Percentiles rank a stretch among this genome's conserved stretches.
Evolutionary conservation across 257 asterid genomes (phyloP).

Genomic region (Datura wrightii): DNA sequence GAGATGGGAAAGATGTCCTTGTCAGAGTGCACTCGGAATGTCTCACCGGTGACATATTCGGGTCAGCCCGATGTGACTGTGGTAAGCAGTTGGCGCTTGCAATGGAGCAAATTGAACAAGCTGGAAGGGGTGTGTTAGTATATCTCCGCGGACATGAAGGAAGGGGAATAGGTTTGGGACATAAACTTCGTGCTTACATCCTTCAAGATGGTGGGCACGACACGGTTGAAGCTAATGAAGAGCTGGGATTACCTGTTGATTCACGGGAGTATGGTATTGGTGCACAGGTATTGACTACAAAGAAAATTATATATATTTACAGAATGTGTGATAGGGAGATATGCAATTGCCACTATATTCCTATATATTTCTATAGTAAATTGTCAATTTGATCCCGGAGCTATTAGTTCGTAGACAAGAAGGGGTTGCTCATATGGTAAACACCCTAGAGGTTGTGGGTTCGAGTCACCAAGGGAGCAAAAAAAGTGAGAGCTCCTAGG

Average conservation of each 20-base stretch:
- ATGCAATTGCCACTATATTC: background rate
- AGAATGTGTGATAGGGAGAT: background rate
- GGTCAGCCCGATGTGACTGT: conserved; percentile 96
- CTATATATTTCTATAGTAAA: background rate
- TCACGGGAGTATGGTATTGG: conserved; percentile 98
- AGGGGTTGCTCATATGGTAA: too few relatives aligned
- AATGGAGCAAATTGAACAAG: conserved; percentile 94
- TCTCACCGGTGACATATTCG: conserved; percentile 96
- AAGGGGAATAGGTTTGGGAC: conserved; percentile 95
- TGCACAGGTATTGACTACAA: conserved; percentile 72
- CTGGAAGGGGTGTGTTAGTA: conserved; percentile 84
- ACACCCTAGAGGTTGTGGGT: too few relatives aligned
- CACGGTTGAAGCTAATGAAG: conserved; percentile 97
- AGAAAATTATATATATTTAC: background rate
- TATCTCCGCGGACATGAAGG: conserved; percentile 99
- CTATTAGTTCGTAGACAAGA: background rate
- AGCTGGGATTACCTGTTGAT: conserved; percentile 92
- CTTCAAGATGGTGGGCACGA: conserved; percentile 91
- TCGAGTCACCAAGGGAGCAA: too few relatives aligned
- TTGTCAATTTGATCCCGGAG: background rate
- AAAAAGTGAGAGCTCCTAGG: too few relatives aligned
- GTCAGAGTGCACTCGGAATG: conserved; percentile 97
- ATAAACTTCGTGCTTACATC: conserved; percentile 91
- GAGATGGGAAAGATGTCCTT: conserved; percentile 86
- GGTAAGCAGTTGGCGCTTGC: conserved; percentile 90